phyloP scores from a whole-genome alignment of 441 rosid species.

The Theobroma grandiflorum region DNA sequence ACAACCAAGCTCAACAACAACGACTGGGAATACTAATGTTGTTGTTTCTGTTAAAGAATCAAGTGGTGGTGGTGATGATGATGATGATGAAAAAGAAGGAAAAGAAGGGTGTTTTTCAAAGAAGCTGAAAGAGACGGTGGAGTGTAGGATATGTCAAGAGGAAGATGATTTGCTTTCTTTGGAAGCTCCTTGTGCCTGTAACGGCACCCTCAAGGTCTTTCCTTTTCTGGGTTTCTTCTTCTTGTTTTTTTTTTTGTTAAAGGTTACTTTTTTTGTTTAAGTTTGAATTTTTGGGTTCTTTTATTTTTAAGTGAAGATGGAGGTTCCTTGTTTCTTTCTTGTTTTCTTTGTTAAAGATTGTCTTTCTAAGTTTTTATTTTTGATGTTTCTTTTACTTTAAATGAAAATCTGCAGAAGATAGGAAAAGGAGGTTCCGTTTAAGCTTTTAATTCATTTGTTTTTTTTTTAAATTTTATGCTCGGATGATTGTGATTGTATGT shows the following conservation, averaged over 20 bases:
- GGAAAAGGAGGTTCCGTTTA: too few species aligned
- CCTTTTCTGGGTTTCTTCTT: constrained; percentile 6
- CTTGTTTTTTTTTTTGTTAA: neutral
- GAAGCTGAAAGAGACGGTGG: constrained; percentile 48
- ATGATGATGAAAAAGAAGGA: neutral
- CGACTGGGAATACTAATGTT: constrained; percentile 14
- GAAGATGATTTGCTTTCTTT: constrained; percentile 53
- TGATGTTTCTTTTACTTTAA: neutral
- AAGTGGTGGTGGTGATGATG: neutral
- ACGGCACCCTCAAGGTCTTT: constrained; percentile 71
- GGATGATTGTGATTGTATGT: neutral
- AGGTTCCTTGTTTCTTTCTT: neutral
- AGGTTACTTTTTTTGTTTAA: neutral
- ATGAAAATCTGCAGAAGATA: neutral
- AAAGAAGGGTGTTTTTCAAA: constrained; percentile 45
- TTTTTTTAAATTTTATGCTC: neutral
- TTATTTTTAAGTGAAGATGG: neutral
- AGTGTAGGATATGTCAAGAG: constrained; percentile 78
- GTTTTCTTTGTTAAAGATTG: neutral
- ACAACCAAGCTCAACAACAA: constrained; percentile 4
- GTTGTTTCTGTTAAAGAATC: constrained; percentile 17
- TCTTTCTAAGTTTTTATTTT: neutral
- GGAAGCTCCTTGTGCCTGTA: constrained; percentile 77
- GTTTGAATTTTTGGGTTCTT: neutral
- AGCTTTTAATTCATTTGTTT: neutral